Evolutionary conservation across 805 yeast genomes (phyloP).

Genomic region (Metschnikowia matae): DNA sequence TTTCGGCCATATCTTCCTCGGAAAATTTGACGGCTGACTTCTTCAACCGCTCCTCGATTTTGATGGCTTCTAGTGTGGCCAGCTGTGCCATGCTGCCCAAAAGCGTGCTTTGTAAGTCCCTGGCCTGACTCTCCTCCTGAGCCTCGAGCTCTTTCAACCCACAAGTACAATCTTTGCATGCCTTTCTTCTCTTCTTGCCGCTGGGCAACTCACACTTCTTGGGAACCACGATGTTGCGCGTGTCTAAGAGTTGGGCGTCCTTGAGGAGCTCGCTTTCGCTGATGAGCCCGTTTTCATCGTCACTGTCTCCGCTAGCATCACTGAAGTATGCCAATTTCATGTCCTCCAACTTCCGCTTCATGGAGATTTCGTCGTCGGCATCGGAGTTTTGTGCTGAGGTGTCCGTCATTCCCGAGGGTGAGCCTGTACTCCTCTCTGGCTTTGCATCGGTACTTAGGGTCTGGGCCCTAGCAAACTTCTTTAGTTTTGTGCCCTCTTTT

Average conservation of each 20-base stretch:
- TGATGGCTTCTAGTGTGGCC: constrained; percentile 51
- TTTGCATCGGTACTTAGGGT: background rate
- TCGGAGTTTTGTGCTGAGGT: constrained; percentile 40
- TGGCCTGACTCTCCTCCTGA: constrained; percentile 45
- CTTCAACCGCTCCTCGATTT: constrained; percentile 48
- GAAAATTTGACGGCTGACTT: constrained; percentile 44
- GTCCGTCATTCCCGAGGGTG: constrained; percentile 39
- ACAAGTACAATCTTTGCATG: constrained; percentile 98
- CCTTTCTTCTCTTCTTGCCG: constrained; percentile 73
- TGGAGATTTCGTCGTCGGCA: constrained; percentile 36
- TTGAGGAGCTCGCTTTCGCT: constrained; percentile 42
- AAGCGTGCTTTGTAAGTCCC: constrained; percentile 41
- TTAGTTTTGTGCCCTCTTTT: constrained; percentile 15
- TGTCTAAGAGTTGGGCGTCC: constrained; percentile 20
- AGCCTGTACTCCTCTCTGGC: background rate
- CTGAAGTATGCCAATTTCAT: constrained; percentile 55
- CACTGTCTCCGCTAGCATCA: constrained; percentile 46
- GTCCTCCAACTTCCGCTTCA: constrained; percentile 42
- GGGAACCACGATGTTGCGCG: constrained; percentile 49
- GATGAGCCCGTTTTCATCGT: constrained; percentile 50
- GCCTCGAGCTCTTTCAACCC: constrained; percentile 90
- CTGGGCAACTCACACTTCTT: constrained; percentile 49
- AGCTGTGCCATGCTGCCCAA: constrained; percentile 46
- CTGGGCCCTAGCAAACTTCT: constrained; percentile 8
- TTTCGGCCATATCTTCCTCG: constrained; percentile 74